Conservation (phyloP, 2,329 filamentous ascomycete species). For the Seiridium cupressi region DNA sequence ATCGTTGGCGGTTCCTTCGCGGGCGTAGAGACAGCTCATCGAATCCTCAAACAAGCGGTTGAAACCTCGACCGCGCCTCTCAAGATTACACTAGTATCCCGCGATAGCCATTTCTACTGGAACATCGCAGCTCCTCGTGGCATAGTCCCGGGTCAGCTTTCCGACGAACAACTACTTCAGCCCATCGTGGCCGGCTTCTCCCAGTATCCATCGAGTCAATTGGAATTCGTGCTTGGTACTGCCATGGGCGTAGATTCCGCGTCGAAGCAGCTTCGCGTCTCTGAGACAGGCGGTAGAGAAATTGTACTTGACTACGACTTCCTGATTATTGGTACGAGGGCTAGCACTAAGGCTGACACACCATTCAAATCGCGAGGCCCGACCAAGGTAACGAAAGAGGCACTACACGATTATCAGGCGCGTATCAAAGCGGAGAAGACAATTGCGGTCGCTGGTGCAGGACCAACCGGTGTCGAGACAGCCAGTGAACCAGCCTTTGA, state of each 20-base stretch:
- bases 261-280: conserved; percentile 16
- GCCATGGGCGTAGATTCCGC: conserved; percentile 16
- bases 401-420: conserved; percentile 15
- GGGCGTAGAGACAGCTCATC: conserved; percentile 27
- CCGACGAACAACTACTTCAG: conserved; percentile 16
- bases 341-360: conserved; percentile 8
- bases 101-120: conserved; percentile 19
- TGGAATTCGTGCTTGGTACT: conserved; percentile 13
- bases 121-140: conserved; percentile 16
- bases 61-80: conserved; percentile 31
- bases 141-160: conserved; percentile 13
- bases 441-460: conserved; percentile 30
- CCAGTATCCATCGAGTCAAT: conserved; percentile 9
- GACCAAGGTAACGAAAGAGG: conserved; percentile 14
- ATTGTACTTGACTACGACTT: conserved; percentile 16
- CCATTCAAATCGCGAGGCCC: conserved; percentile 18
- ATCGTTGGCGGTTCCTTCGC: conserved; percentile 28
- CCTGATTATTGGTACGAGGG: conserved; percentile 19
- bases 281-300: neutral
- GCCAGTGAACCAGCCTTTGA: conserved; percentile 28
- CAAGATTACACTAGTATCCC: conserved; percentile 14
- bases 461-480: conserved; percentile 30
- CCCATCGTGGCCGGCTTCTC: conserved; percentile 14
- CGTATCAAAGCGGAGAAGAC: conserved; percentile 18
- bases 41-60: conserved; percentile 23